Evolutionary conservation across 768 basidiomycete species (phyloP), one percentile per base, ranked within the genome.

Genomic region (Podaxis sp.): DNA sequence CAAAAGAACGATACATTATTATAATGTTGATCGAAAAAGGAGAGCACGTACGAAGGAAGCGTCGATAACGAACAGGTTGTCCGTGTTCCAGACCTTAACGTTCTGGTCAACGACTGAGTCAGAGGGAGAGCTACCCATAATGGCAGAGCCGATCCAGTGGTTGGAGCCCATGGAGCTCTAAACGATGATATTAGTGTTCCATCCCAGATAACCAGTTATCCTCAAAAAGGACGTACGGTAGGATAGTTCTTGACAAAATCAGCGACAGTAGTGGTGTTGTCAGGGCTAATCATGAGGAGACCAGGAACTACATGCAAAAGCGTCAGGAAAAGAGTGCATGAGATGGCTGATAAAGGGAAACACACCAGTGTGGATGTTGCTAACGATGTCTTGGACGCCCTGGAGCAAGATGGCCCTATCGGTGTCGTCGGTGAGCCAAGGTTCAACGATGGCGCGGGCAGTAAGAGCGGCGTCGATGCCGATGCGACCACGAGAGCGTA

Each of bases 71-170:
- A 86, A 86, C 64, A 87, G 71, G 65, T 79, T 82, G 66, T 78
- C 77, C 3, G 81, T 82, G 60, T 74, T 73, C 53, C 74, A 73
- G 4, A 88, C 88, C 69, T 84, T 84, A 11, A 79, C 74, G 69
- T 87, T 86, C 63, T 78, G 71, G 64, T 87, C 86, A 20, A 88
- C 85, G 24, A 88, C 87, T 4, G 54, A 46, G 36, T 41, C 48
- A 11, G 44, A 13, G 15, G 61, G 38, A 7, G 54, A 48, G 36
- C 52, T 64, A 15, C 82, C 82, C 48, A 88, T 83, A 38, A 70
- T 75, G 67, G 79, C 79, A 4, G 85, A 78, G 20, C 84, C 86
- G 17, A 86, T 82, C 86, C 86, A 87, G 71, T 88, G 87, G 67
- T 88, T 88, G 5, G 84, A 86, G 72, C 83, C 77, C 74, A 87